Evolutionary conservation across 257 asterid species (phyloP).

Genomic region (Penstemon davidsonii): DNA sequence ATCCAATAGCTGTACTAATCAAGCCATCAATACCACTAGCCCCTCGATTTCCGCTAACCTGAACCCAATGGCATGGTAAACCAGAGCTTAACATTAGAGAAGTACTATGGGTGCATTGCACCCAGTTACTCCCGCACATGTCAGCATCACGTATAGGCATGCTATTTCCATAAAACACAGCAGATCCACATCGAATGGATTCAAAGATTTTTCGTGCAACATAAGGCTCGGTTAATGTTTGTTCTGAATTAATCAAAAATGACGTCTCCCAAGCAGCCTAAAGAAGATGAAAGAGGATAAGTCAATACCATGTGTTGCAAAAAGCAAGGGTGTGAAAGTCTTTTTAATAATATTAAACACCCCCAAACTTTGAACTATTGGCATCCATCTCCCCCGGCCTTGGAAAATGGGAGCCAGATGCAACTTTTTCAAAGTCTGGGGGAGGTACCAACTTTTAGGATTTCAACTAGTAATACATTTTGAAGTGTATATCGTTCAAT

Average conservation of each 20-base stretch:
- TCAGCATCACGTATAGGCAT: conserved; percentile 97
- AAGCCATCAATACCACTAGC: conserved; percentile 98
- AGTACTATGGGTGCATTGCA: conserved; percentile 44
- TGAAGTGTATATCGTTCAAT: neutral
- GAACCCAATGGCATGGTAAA: conserved; percentile 75
- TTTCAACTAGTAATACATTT: neutral
- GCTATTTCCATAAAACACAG: conserved; percentile 94
- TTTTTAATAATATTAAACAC: too few species aligned
- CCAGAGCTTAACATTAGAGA: conserved; percentile 52
- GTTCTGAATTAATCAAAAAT: conserved; percentile 62
- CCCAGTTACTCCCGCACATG: conserved; percentile 75
- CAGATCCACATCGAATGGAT: conserved; percentile 66
- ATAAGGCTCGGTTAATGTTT: conserved; percentile 85
- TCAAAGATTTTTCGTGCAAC: conserved; percentile 74
- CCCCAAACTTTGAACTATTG: neutral
- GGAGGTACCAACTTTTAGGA: too few species aligned
- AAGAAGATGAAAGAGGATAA: conserved; percentile 24
- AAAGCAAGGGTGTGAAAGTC: neutral
- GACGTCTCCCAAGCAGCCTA: conserved; percentile 87
- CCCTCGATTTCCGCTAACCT: conserved; percentile 84
- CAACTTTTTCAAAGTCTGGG: too few species aligned
- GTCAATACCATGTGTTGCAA: conserved; percentile 17
- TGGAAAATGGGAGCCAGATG: neutral
- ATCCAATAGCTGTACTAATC: conserved; percentile 92
- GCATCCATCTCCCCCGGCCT: neutral